A percentile compares a stretch with the other conserved stretches of the same genome.
These are phyloP conservation scores for Cryomyces minteri DNA, from an alignment of 495 filamentous ascomycete genomes.

Conservation along the genomic window DNA sequence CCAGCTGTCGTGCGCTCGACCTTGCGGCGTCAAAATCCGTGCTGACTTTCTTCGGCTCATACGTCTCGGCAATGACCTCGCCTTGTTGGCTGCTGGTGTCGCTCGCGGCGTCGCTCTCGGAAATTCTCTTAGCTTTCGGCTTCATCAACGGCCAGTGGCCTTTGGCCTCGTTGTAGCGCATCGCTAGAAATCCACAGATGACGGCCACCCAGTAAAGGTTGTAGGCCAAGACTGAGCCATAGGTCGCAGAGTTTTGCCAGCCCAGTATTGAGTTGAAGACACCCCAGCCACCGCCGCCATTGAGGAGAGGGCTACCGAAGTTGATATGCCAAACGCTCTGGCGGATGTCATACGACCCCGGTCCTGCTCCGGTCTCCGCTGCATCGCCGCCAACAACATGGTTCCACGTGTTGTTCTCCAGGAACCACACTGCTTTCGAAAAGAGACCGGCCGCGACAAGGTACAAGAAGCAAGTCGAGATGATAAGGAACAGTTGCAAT, in stretches of 20 bases:
- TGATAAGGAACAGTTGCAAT: constrained; percentile 61
- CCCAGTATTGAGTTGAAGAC: constrained; percentile 73
- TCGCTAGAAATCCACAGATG: constrained; percentile 36
- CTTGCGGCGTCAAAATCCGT: no score
- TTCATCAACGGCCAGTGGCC: constrained; percentile 47
- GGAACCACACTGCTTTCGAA: constrained; percentile 55
- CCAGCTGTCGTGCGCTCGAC: no score
- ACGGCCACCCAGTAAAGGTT: constrained; percentile 72
- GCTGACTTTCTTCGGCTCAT: no score
- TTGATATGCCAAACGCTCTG: constrained; percentile 86
- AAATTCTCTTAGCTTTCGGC: constrained; percentile 1
- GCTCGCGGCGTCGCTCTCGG: neutral
- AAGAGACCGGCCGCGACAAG: constrained; percentile 74
- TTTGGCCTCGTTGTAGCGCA: constrained; percentile 49
- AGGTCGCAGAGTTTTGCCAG: constrained; percentile 80
- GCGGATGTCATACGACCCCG: constrained; percentile 76
- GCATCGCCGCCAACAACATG: constrained; percentile 51
- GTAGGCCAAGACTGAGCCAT: constrained; percentile 69
- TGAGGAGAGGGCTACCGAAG: constrained; percentile 45
- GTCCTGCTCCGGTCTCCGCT: constrained; percentile 52
- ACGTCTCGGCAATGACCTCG: no score
- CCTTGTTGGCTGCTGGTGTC: neutral
- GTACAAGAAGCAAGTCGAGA: constrained; percentile 71
- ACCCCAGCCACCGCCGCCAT: constrained; percentile 72
- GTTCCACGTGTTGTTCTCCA: constrained; percentile 47